Conservation (phyloP, 495 filamentous ascomycete species). For the Lasiosphaeria ovina region DNA sequence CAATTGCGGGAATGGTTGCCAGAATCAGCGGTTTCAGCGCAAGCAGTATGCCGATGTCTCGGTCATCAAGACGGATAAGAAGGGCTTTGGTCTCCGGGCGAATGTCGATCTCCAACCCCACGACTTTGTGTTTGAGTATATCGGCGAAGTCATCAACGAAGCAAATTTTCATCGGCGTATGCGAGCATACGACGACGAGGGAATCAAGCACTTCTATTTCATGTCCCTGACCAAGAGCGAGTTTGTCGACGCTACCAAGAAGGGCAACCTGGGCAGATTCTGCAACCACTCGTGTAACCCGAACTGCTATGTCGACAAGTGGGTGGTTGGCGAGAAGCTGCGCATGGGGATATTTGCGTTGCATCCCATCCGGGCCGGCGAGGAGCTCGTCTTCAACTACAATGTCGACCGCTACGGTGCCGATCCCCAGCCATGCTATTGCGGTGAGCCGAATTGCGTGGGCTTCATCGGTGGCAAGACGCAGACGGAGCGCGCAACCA, state of each 20-base stretch:
- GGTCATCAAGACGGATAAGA: conserved; percentile 96
- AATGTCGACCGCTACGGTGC: conserved; percentile 98
- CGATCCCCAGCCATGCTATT: conserved; percentile 95
- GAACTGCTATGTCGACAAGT: conserved; percentile 99
- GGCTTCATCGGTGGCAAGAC: conserved; percentile 97
- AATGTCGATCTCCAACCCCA: conserved; percentile 71
- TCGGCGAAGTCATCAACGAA: conserved; percentile 97
- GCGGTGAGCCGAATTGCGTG: conserved; percentile 89
- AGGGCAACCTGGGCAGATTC: conserved; percentile 92
- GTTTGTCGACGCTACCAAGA: conserved; percentile 97
- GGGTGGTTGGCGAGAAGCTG: conserved; percentile 97
- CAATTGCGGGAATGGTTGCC: conserved; percentile 81
- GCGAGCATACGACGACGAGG: conserved; percentile 87
- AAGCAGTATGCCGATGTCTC: conserved; percentile 86
- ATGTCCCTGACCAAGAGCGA: conserved; percentile 97
- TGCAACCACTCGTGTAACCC: conserved; percentile 99
- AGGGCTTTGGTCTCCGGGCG: conserved; percentile 87
- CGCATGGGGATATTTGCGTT: conserved; percentile 99
- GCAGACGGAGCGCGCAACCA: conserved; percentile 92
- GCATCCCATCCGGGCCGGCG: conserved; percentile 79
- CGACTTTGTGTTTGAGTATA: conserved; percentile 97
- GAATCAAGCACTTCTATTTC: conserved; percentile 99
- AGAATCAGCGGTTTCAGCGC: conserved; percentile 93
- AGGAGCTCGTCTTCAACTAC: conserved; percentile 99
- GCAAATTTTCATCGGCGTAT: conserved; percentile 80